Base-by-base conservation (phyloP, 2,329 filamentous ascomycete genomes). In the Aspergillus sp. region DNA sequence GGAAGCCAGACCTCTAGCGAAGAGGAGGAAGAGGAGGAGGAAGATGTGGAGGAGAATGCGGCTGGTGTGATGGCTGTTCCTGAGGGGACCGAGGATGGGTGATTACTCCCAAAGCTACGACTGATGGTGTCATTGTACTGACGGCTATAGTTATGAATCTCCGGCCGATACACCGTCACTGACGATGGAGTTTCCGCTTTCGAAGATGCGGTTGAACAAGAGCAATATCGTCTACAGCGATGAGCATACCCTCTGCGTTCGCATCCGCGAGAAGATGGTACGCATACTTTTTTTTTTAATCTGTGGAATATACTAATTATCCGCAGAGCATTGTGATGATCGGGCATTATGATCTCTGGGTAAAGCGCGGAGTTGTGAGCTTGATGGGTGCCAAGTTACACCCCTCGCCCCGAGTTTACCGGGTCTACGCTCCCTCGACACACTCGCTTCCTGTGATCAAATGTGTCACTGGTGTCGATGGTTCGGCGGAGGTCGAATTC, bases 321-420 rank as follows among this genome's bases (percentile, higher is more conserved):
- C 31, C 21, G 14, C 60, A 79, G 77, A 79, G 73, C 39, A 78
- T 71, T 27, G 72, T 73, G 7, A 51, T 80, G 6, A 50, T 79
- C n/a, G 85, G 85, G 12, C 78, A 81, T 44, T 87, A 84, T 64
- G 78, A 84, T 57, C 66, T 88, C n/a, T 79, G 79, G 71, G 80
- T 87, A 5, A 77, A 80, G 45, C 75, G 78, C 64, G 85, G 85
- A 12, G 76, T 83, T 25, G 71, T 86, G 35, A 82, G 79, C 48
- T 67, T 87, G 48, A 82, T 84, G 67, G 85, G 85, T 35, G 83
- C 84, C n/a, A 82, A 83, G 41, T 63, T 87, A 9, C 76, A 79
- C 55, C 76, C 81, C 12, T 77, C 77, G 2, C 66, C 75, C 7
- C 64, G 64, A 12, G 47, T 73, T 2, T 77, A 81, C 63, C 74